A percentile compares a stretch with the other conserved stretches of the same genome.
Evolutionary conservation across 2,329 filamentous ascomycete species (phyloP).

Genomic region (Colletotrichum chlorophyti): DNA sequence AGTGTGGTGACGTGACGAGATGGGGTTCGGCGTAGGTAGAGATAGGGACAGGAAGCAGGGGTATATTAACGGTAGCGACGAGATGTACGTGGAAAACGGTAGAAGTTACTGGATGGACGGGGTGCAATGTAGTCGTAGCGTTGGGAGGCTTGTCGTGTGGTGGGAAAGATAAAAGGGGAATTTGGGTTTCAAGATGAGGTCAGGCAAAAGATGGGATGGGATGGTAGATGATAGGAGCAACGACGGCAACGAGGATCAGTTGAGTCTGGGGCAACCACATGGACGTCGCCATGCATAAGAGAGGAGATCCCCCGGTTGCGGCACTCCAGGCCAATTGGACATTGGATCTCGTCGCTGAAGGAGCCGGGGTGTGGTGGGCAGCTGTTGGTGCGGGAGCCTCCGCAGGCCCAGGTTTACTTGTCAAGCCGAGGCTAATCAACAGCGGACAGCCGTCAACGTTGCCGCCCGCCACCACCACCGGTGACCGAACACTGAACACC

Average conservation of each 20-base stretch:
- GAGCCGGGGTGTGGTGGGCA: constrained; percentile 5
- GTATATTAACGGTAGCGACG: not conserved
- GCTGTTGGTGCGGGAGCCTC: constrained; percentile 15
- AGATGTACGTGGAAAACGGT: not conserved
- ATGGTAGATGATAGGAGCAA: constrained; percentile 21
- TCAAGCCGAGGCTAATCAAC: constrained; percentile 27
- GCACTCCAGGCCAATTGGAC: constrained; percentile 6
- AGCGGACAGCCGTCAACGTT: not conserved
- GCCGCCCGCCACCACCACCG: not conserved
- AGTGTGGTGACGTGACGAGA: constrained; percentile 14
- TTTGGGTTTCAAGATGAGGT: constrained; percentile 2
- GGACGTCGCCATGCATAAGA: too few species aligned
- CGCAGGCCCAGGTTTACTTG: constrained; percentile 9
- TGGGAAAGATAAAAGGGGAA: not conserved
- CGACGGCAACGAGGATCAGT: constrained; percentile 2
- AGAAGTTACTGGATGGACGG: not conserved
- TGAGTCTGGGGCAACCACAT: too few species aligned
- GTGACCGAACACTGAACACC: not conserved
- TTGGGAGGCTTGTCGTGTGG: not conserved
- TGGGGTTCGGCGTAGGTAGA: not conserved
- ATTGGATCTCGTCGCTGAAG: constrained; percentile 1
- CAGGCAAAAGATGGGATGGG: too few species aligned
- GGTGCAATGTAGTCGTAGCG: not conserved
- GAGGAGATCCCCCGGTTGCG: constrained; percentile 11
- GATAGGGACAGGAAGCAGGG: not conserved